These are phyloP conservation scores for Articulospora tetracladia DNA, from an alignment of 495 filamentous ascomycete genomes.

Conservation along the genomic window DNA sequence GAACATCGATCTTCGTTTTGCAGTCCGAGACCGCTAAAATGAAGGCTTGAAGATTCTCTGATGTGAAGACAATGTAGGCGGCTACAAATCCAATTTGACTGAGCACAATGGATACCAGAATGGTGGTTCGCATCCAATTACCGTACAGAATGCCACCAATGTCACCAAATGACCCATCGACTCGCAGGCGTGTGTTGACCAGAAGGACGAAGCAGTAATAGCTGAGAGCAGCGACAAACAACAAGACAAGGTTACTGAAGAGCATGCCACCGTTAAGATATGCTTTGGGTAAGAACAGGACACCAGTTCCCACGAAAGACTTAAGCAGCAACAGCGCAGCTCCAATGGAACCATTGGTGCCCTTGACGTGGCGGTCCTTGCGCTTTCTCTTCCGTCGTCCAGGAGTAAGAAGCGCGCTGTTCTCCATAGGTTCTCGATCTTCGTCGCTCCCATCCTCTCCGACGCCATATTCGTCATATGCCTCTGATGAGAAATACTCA, in stretches of 20 bases:
- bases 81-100: slow-evolving; percentile 94
- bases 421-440: slow-evolving; percentile 71
- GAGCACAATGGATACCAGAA: slow-evolving; percentile 85
- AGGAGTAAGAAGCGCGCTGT: slow-evolving; percentile 73
- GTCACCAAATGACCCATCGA: slow-evolving; percentile 91
- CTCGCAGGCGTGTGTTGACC: slow-evolving; percentile 76
- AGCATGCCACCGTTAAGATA: slow-evolving; percentile 95
- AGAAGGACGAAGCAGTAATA: slow-evolving; percentile 97
- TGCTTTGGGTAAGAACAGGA: slow-evolving; percentile 91
- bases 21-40: slow-evolving; percentile 80
- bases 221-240: slow-evolving; percentile 77
- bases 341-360: slow-evolving; percentile 65
- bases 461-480: slow-evolving; percentile 16
- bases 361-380: slow-evolving; percentile 65
- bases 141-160: slow-evolving; percentile 93
- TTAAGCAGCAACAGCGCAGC: slow-evolving; percentile 85
- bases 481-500: slow-evolving; percentile 61
- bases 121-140: slow-evolving; percentile 79
- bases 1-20: slow-evolving; percentile 74
- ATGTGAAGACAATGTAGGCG: slow-evolving; percentile 98
- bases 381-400: slow-evolving; percentile 65
- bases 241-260: slow-evolving; percentile 86
- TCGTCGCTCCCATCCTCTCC: slow-evolving; percentile 52
- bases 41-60: slow-evolving; percentile 93
- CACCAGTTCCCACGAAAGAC: slow-evolving; percentile 95